Evolutionary conservation across 176 grass and related monocot genomes (phyloP), one percentile per base, ranked within the genome.

Genomic region (Triticum urartu): DNA sequence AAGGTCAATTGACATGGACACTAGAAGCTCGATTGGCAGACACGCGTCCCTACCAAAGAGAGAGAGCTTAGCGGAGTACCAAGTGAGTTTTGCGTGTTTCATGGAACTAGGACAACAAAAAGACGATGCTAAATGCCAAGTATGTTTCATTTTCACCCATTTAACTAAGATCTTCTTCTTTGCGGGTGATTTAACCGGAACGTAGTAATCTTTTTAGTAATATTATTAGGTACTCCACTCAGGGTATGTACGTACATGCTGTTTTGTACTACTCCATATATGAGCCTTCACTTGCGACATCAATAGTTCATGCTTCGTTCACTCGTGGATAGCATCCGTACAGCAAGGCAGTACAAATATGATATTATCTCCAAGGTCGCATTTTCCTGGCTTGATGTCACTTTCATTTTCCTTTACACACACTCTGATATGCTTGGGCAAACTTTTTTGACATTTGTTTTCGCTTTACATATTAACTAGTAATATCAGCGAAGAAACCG

Each of bases 1-100:
- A 73, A 68, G 74, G 74, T 90, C 89, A 83, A 65, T 33, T 60
- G 66, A 79, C 60, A 65, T 83, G 15, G 85, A 83, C 74, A 87
- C 56, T 72, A 34, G 25, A 58, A 60, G 67, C 34, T 74, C 70
- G 2, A 24, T 4, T 20, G 12, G 74, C 34, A 18, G 43, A 80
- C 67, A 75, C 80, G 75, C 67, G 75, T 79, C 67, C 2, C 56
- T 5, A 9, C 14, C 30, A 1, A 77, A 17, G 14, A n/a, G 14
- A 68, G 11, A 22, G 40, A 11, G 4, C 20, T 34, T 67, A 47
- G 12, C 12, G 43, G 43, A 47, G 43, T 14, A 32, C 62, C 68
- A 80, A 25, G 82, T 45, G 68, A 58, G 70, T 54, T 34, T 59
- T 6, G 67, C 22, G 68, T 56, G 63, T 7, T 61, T 39, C n/a